Base-by-base conservation (phyloP, 2,329 filamentous ascomycete species). In the Ampelomyces quisqualis region DNA sequence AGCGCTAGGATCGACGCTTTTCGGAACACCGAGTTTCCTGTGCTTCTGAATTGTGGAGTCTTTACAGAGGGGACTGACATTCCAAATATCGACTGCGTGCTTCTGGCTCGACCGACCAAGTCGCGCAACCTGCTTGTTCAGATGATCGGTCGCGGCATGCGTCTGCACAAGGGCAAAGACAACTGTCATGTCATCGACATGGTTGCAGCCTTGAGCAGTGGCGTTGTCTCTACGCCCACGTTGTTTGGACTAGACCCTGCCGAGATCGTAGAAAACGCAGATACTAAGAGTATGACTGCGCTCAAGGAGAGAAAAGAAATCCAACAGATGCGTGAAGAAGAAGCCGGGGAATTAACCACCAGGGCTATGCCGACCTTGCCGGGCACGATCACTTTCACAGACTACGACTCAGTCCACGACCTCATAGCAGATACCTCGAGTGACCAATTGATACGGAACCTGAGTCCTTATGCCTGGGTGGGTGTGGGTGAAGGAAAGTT, bases 21-120 rank as follows among this genome's bases (percentile, higher is more conserved):
- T 69, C 86, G 79, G 51, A 77, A 73, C 2, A 79, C 83, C 6
- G 79, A 90, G 29, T 97, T 88, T 49, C 88, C 89, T 0, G 88
- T 98, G 1, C 77, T 98, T 10, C 72, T 98, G 36, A 98, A 98
- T 64, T 97, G 93, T 61, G 90, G 90, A 7, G 87, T 98, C 27
- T 97, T 95, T 60, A 97, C 91, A 0, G 93, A 98, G 71, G 93
- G 93, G 2, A 98, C 93, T 1, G 93, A 98, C 60, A 95, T 98
- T 21, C 93, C 94, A 5, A 96, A 95, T 64, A 88, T 98, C 52
- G 93, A 98, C 71, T 97, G 93, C 62, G 81, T 98, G 17, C 64
- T 98, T 7, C 77, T 98, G 7, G 90, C 86, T 3, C 77, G 93
- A 17, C 93, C 93, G 0, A 98, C 93, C 1, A 84, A 85, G 54